Evolutionary conservation across 345 rosid genomes (phyloP).

Genomic region (Lumnitzera littorea): DNA sequence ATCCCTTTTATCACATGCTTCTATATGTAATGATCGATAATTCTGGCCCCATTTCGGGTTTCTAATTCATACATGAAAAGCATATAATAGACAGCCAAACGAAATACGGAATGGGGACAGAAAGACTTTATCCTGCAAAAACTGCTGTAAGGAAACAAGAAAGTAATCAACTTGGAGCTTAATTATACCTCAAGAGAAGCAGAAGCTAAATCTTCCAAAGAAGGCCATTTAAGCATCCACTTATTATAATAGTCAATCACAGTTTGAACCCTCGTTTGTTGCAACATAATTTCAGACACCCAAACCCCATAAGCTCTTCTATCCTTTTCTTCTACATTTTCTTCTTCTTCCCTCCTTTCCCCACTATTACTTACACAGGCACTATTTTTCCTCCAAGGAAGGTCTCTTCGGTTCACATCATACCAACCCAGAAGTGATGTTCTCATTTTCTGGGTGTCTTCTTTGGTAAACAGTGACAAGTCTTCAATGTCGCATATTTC

Average conservation of each 20-base stretch:
- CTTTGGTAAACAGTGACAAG: slow-evolving; percentile 32
- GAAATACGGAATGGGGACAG: too few relatives aligned
- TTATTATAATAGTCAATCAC: slow-evolving; percentile 78
- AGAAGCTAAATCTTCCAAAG: slow-evolving; percentile 58
- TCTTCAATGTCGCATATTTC: slow-evolving; percentile 56
- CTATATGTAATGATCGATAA: too few relatives aligned
- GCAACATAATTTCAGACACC: slow-evolving; percentile 97
- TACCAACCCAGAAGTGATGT: slow-evolving; percentile 59
- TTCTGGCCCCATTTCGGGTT: too few relatives aligned
- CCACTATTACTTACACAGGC: neutral
- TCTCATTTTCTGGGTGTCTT: slow-evolving; percentile 46
- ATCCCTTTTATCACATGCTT: too few relatives aligned
- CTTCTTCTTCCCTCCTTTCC: slow-evolving; percentile 13
- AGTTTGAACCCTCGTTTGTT: slow-evolving; percentile 93
- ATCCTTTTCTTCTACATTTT: slow-evolving; percentile 22
- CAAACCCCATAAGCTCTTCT: slow-evolving; percentile 80
- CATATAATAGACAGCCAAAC: too few relatives aligned
- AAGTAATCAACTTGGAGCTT: neutral
- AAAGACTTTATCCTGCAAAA: too few relatives aligned
- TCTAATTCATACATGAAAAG: too few relatives aligned
- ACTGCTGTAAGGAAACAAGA: neutral
- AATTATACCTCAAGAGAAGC: slow-evolving; percentile 25
- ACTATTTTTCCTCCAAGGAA: slow-evolving; percentile 63
- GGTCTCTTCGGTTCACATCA: slow-evolving; percentile 57
- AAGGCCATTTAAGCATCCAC: slow-evolving; percentile 92